Base-by-base conservation (phyloP, 106 monocot species). In the Ottelia alismoides region DNA sequence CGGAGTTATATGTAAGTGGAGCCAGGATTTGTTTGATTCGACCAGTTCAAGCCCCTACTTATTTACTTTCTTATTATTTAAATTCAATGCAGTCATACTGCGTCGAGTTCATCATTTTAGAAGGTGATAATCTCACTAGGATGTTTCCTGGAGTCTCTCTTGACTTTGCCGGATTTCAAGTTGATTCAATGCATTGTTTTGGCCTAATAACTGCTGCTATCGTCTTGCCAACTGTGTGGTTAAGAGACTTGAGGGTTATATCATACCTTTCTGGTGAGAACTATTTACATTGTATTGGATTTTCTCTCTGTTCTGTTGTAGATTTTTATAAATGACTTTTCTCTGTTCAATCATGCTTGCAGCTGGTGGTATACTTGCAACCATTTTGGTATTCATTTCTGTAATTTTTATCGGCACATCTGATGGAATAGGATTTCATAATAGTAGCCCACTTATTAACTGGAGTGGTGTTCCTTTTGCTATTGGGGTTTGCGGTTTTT, bases 41-140 rank as follows among this genome's bases (percentile, higher is more conserved):
- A 43, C 40, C 16, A 7, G 6, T 43, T 43, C 40, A 6, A 43
- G 16, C 6, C 40, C 40, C 10, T 43, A 16, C 16, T 43, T n/a
- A 25, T 10, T 30, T 11, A 17, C 30, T 29, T 58, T 11, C 9
- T 31, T 24, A 18, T 19, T 4, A 21, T n/a, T 18, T 67, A 56
- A 20, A 20, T 20, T 60, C 57, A 54, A 55, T 85, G 68, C 81
- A 96, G 96, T 79, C 89, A 29, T 98, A 79, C 50, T 98, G 96
- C 47, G 85, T 98, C 60, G 96, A 98, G 69, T 98, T 85, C 65
- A 83, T 98, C 52, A 90, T 79, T 72, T 63, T 89, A 49, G 96
- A 98, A 85, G 82, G 82, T 44, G 96, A 98, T 65, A 98, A 86
- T 65, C 79, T 98, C 20, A 77, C 82, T 11, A 80, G 68, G 45